These are phyloP conservation scores for Pyrenopolyporus hunteri DNA, from an alignment of 495 filamentous ascomycete species.

Conservation along the genomic window DNA sequence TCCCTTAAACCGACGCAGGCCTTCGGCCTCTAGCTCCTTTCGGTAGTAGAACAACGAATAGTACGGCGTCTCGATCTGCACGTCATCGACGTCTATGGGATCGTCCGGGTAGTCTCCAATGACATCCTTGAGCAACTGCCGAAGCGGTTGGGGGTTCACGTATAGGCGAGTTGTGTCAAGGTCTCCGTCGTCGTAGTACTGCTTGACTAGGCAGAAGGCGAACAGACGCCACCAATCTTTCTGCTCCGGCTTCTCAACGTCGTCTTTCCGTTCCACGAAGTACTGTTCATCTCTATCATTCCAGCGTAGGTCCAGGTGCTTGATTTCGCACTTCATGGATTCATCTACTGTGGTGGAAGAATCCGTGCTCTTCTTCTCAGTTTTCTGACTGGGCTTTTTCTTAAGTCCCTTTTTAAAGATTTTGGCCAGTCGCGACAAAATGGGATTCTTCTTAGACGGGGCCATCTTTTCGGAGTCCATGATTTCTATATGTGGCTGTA, in stretches of 20 bases:
- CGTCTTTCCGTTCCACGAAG: constrained; percentile 38
- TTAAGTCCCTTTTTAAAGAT: neutral
- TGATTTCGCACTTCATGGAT: constrained; percentile 48
- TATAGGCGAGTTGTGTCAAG: constrained; percentile 38
- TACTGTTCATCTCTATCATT: constrained; percentile 41
- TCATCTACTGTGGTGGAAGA: constrained; percentile 21
- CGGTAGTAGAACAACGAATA: constrained; percentile 44
- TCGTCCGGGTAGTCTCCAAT: constrained; percentile 41
- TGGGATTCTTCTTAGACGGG: neutral
- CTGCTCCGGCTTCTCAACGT: constrained; percentile 38
- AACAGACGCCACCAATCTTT: constrained; percentile 48
- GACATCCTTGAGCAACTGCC: constrained; percentile 42
- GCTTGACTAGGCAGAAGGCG: constrained; percentile 44
- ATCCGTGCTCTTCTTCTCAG: neutral
- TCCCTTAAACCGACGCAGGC: constrained; percentile 37
- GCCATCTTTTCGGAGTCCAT: neutral
- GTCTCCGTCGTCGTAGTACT: constrained; percentile 34
- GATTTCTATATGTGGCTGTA: neutral
- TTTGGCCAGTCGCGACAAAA: neutral
- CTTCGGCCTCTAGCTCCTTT: constrained; percentile 36
- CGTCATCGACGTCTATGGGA: constrained; percentile 42
- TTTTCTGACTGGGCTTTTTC: neutral
- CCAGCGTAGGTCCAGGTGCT: constrained; percentile 44
- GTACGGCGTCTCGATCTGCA: constrained; percentile 43
- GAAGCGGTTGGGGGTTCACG: constrained; percentile 44